Conservation (phyloP, 495 filamentous ascomycete genomes). For the Podospora conica region DNA sequence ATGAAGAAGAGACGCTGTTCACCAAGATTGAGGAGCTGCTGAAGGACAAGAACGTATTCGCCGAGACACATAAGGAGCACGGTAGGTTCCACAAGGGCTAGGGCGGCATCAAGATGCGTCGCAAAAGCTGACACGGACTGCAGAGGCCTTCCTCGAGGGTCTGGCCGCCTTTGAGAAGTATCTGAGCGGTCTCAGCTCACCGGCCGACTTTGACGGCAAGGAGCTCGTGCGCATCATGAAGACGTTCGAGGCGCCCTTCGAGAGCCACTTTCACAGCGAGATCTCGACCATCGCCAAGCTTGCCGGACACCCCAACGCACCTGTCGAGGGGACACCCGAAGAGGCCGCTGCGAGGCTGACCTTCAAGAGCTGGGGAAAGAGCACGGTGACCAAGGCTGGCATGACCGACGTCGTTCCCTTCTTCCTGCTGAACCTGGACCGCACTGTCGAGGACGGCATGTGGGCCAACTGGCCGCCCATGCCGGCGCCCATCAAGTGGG, state of each 20-base stretch:
- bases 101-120: not conserved
- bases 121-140: not conserved
- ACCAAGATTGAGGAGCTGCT: constrained; percentile 46
- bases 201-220: constrained; percentile 35
- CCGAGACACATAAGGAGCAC: constrained; percentile 45
- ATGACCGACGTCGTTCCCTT: constrained; percentile 48
- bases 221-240: constrained; percentile 44
- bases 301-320: constrained; percentile 40
- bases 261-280: constrained; percentile 49
- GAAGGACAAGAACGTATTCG: constrained; percentile 40
- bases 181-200: constrained; percentile 30
- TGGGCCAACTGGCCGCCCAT: constrained; percentile 49
- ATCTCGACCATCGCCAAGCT: constrained; percentile 46
- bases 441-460: constrained; percentile 46
- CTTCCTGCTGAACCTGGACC: constrained; percentile 52
- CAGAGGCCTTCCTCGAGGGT: constrained; percentile 46
- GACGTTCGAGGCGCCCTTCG: constrained; percentile 42
- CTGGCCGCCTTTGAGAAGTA: constrained; percentile 44
- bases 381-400: constrained; percentile 45
- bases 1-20: constrained; percentile 48
- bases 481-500: constrained; percentile 42
- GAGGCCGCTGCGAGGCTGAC: constrained; percentile 23
- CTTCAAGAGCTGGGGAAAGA: constrained; percentile 45
- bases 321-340: constrained; percentile 34
- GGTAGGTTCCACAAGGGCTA: constrained; percentile 21